Evolutionary conservation across 2,329 filamentous ascomycete genomes (phyloP).

Genomic region (Cordyceps pruinosa): DNA sequence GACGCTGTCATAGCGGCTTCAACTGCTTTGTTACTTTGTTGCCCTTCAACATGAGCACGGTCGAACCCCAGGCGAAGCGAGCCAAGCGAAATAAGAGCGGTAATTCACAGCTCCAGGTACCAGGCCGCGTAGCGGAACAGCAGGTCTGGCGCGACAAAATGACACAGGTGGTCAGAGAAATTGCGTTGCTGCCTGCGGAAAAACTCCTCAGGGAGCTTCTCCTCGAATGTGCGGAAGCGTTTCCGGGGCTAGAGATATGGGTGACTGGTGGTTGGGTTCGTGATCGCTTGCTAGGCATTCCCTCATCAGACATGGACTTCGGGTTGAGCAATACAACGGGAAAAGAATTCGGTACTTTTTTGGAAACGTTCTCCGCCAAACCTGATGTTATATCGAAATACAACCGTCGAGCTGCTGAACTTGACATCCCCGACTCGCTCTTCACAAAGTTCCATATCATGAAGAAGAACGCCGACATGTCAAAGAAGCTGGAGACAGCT

Average conservation of each 20-base stretch:
- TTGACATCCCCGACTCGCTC: conserved; percentile 2
- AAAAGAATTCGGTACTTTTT: conserved; percentile 12
- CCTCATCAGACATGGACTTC: conserved; percentile 15
- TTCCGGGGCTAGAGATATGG: conserved; percentile 16
- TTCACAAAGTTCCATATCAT: conserved; percentile 14
- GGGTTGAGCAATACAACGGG: conserved; percentile 15
- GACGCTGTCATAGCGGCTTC: too few species aligned
- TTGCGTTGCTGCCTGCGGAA: conserved; percentile 11
- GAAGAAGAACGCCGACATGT: conserved; percentile 13
- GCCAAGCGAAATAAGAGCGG: too few species aligned
- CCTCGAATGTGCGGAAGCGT: conserved; percentile 11
- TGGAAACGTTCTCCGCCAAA: conserved; percentile 7
- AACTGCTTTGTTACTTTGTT: too few species aligned
- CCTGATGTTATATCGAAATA: not conserved
- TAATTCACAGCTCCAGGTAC: too few species aligned
- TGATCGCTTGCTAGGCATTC: conserved; percentile 15
- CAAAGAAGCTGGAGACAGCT: conserved; percentile 17
- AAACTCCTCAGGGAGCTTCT: conserved; percentile 14
- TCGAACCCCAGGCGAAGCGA: too few species aligned
- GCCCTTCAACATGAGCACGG: too few species aligned
- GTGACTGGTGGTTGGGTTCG: conserved; percentile 18
- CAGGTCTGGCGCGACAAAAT: too few species aligned
- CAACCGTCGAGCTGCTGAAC: conserved; percentile 1
- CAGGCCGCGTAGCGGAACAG: too few species aligned
- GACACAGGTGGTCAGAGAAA: too few species aligned